Conservation (phyloP, 2,329 filamentous ascomycete genomes). For the Penicillium corylophilum region DNA sequence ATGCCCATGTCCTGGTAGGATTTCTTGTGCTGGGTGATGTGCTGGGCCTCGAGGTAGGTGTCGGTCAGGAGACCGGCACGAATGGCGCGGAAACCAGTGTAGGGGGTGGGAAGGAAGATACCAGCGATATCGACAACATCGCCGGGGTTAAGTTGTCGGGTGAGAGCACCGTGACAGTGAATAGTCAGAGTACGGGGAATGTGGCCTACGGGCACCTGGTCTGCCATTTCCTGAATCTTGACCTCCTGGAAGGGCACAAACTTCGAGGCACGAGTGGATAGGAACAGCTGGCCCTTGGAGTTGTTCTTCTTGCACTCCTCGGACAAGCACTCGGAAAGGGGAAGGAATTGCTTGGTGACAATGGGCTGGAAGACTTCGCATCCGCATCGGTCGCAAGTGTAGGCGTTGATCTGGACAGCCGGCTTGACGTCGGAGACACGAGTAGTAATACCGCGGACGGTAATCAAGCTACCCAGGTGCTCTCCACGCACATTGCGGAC, state of each 20-base stretch:
- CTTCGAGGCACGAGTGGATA: slow-evolving; percentile 93
- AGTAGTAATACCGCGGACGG: slow-evolving; percentile 88
- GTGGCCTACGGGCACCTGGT: slow-evolving; percentile 96
- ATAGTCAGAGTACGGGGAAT: slow-evolving; percentile 90
- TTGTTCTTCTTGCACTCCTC: slow-evolving; percentile 88
- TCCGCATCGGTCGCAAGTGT: slow-evolving; percentile 94
- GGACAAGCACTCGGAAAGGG: slow-evolving; percentile 82
- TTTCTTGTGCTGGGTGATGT: slow-evolving; percentile 95
- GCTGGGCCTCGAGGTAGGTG: slow-evolving; percentile 92
- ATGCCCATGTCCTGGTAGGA: slow-evolving; percentile 90
- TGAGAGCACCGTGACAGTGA: slow-evolving; percentile 82
- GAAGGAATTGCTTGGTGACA: slow-evolving; percentile 84
- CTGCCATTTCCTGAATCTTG: slow-evolving; percentile 98
- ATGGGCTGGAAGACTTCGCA: slow-evolving; percentile 98
- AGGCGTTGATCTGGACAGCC: slow-evolving; percentile 94
- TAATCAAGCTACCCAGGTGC: slow-evolving; percentile 89
- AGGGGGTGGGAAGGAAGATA: slow-evolving; percentile 94
- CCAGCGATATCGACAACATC: slow-evolving; percentile 92
- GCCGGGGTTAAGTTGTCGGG: slow-evolving; percentile 84
- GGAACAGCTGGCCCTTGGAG: slow-evolving; percentile 86
- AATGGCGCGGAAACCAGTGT: slow-evolving; percentile 98
- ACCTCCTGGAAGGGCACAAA: slow-evolving; percentile 97
- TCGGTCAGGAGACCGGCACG: slow-evolving; percentile 94
- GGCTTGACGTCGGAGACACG: slow-evolving; percentile 97
- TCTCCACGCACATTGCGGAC: slow-evolving; percentile 91